Percentiles rank a stretch among this genome's conserved stretches.
phyloP scores from a whole-genome alignment of 352 stramenopile genomes.

The Phytopythium aichiense region DNA sequence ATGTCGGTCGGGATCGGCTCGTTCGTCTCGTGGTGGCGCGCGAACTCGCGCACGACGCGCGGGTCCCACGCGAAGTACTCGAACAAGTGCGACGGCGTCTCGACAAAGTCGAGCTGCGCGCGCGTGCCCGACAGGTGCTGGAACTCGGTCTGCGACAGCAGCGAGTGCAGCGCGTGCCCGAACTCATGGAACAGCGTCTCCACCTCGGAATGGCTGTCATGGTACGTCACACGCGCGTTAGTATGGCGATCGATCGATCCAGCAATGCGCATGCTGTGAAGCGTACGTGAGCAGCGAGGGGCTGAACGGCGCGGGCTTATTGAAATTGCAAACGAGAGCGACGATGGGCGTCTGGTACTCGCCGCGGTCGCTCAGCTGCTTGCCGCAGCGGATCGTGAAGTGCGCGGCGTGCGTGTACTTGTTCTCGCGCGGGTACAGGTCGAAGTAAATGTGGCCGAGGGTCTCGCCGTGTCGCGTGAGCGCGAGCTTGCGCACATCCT shows the following conservation, averaged over 20 bases:
- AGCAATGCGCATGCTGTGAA: neutral
- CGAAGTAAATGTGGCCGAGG: constrained; percentile 93
- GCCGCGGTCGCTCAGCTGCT: constrained; percentile 25
- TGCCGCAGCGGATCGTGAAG: constrained; percentile 97
- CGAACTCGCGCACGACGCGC: constrained; percentile 81
- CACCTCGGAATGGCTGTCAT: constrained; percentile 89
- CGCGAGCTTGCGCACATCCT: constrained; percentile 86
- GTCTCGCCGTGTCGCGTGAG: constrained; percentile 60
- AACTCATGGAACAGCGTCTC: constrained; percentile 99
- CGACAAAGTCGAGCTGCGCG: constrained; percentile 93
- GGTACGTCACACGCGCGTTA: constrained; percentile 16
- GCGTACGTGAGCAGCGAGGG: constrained; percentile 68
- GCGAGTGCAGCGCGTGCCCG: constrained; percentile 96
- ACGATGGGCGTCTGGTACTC: constrained; percentile 94
- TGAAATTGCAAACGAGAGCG: constrained; percentile 91
- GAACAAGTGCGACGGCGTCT: constrained; percentile 95
- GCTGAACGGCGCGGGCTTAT: constrained; percentile 63
- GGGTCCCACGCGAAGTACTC: constrained; percentile 96
- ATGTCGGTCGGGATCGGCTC: constrained; percentile 73
- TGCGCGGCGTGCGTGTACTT: constrained; percentile 90
- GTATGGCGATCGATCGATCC: neutral
- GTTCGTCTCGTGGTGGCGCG: constrained; percentile 76
- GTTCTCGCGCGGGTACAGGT: constrained; percentile 88
- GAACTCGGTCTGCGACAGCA: constrained; percentile 94
- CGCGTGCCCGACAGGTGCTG: constrained; percentile 97